Base-by-base conservation (phyloP, 768 basidiomycete species). In the Kwoniella heveanensis region DNA sequence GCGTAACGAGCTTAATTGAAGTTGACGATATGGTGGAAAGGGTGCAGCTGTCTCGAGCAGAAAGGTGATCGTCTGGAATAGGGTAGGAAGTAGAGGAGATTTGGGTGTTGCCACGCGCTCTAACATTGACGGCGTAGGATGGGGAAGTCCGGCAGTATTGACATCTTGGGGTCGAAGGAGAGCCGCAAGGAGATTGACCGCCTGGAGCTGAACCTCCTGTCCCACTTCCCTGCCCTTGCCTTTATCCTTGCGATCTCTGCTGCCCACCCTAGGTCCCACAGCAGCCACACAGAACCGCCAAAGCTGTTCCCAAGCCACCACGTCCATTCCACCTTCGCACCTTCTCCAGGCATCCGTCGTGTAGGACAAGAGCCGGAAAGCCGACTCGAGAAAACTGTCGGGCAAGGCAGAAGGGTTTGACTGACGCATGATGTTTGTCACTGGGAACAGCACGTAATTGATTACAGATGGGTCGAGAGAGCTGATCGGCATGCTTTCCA, bases 391-490 rank as follows among this genome's bases (percentile, higher is more conserved):
- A 29, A 92, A 80, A 70, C 88, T 88, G 71, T 92, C 88, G 8
- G 91, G 89, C 51, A 95, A 88, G 15, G 84, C 82, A 6, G 84
- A 73, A 2, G 87, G 84, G 17, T 84, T 72, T 76, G 93, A 91
- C 30, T 90, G 87, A 53, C 89, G 87, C 36, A 97, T 84, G 54
- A 96, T 86, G 27, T 87, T 86, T 1, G 92, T 92, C 44, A 97
- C 78, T 2, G 95, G 95, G 70, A 92, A 89, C 80, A 94, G 90
- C 27, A 87, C 82, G 78, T 97, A 98, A 49, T 89, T 88, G 48
- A 91, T 85, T 52, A 92, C 83, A 17, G 85, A 84, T 0, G 85
- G 74, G 1, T 85, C 82, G 36, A 91, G 83, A 3, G 77, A 55
- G 8, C 82, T 79, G 13, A 80, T 67, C 10, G 83, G 79, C 25